Evolutionary conservation across 805 yeast species (phyloP).

Genomic region (Kockiozyma suomiensis): DNA sequence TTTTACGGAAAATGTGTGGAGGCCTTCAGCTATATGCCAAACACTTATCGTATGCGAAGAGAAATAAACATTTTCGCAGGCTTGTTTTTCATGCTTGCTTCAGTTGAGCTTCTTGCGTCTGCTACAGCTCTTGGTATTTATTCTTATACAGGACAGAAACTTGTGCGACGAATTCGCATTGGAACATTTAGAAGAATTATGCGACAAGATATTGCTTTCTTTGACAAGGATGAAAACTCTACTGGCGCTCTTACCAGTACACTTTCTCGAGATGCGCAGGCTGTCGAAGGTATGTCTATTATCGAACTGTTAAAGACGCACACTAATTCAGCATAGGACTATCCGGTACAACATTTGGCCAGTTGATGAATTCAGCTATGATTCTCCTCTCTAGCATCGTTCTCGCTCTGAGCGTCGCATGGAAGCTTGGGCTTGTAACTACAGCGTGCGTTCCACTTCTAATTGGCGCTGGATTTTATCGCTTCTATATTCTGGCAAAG

Average conservation of each 20-base stretch:
- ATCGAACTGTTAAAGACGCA: background rate
- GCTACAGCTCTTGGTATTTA: constrained; percentile 17
- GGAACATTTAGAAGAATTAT: constrained; percentile 34
- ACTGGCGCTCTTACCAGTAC: constrained; percentile 38
- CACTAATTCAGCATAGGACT: constrained; percentile 10
- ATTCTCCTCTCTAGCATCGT: constrained; percentile 40
- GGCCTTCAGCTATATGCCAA: constrained; percentile 37
- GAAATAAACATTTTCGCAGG: constrained; percentile 40
- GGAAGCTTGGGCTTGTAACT: constrained; percentile 50
- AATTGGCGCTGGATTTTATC: constrained; percentile 46
- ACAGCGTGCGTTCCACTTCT: constrained; percentile 43
- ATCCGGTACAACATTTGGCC: constrained; percentile 39
- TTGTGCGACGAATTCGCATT: constrained; percentile 36
- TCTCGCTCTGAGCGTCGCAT: constrained; percentile 45
- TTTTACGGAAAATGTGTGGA: constrained; percentile 44
- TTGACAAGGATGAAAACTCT: constrained; percentile 38
- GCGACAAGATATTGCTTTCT: constrained; percentile 39
- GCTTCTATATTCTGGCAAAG: constrained; percentile 41
- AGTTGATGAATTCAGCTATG: constrained; percentile 42
- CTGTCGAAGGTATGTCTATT: constrained; percentile 27
- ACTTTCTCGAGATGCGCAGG: constrained; percentile 40
- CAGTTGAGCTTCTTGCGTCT: constrained; percentile 31
- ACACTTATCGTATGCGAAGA: constrained; percentile 34
- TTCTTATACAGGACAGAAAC: constrained; percentile 27
- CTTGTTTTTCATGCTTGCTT: constrained; percentile 36